These are phyloP conservation scores for Rhizoctonia solani DNA, from an alignment of 1,284 basidiomycete genomes.

Conservation along the genomic window DNA sequence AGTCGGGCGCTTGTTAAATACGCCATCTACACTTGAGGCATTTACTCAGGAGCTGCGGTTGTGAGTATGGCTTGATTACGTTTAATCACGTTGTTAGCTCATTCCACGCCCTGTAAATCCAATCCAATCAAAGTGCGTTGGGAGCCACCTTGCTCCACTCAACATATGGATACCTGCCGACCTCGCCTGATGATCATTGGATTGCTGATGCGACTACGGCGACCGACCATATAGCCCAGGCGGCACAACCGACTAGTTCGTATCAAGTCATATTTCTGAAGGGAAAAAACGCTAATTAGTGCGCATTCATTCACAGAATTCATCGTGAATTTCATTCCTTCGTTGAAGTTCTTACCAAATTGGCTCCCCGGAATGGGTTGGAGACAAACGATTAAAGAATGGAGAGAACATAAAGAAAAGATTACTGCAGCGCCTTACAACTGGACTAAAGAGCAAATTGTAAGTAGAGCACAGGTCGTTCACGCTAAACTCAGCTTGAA, in stretches of 20 bases:
- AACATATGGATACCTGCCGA: conserved; percentile 10
- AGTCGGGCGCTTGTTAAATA: not conserved
- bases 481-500: no score
- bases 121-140: not conserved
- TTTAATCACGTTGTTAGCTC: not conserved
- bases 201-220: not conserved
- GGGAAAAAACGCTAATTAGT: not conserved
- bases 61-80: not conserved
- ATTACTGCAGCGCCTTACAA: not conserved
- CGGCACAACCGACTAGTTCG: conserved; percentile 7
- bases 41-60: conserved; percentile 2
- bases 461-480: not conserved
- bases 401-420: conserved; percentile 8
- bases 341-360: not conserved
- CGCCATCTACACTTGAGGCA: not conserved
- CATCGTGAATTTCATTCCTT: conserved; percentile 9
- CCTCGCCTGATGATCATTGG: conserved; percentile 13
- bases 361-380: conserved; percentile 11
- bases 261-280: not conserved
- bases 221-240: not conserved
- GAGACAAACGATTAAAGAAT: not conserved
- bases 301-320: not conserved
- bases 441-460: conserved; percentile 19
- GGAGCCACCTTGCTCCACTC: not conserved
- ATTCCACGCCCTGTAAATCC: not conserved